A percentile compares a stretch with the other conserved stretches of the same genome.
phyloP scores from a whole-genome alignment of 208 protist species.

The Acanthamoeba castellanii region DNA sequence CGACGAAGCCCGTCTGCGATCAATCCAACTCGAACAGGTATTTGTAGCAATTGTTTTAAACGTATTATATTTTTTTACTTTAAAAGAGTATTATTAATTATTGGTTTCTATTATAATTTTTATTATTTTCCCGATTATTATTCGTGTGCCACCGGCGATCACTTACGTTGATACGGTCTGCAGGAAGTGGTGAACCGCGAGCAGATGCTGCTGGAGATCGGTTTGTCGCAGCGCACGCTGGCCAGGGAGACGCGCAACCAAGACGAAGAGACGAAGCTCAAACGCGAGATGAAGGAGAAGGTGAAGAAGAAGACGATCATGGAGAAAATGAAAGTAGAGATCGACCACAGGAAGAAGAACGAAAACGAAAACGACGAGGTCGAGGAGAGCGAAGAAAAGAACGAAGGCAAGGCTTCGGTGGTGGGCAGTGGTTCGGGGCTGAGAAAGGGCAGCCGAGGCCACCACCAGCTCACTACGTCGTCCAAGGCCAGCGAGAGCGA shows the following conservation, averaged over 20 bases:
- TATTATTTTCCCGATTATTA: not conserved
- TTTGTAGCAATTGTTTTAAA: not conserved
- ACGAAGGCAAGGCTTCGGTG: not conserved
- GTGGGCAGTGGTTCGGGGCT: too few species aligned
- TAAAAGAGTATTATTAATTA: not conserved
- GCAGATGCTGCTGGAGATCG: conserved; percentile 40
- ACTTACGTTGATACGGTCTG: not conserved
- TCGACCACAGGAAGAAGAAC: not conserved
- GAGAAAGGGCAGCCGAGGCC: too few species aligned
- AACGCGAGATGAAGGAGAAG: conserved; percentile 26
- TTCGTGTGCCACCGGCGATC: not conserved
- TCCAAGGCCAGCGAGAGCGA: not conserved
- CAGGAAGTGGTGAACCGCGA: conserved; percentile 36
- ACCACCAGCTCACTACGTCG: too few species aligned
- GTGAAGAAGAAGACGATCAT: conserved; percentile 9
- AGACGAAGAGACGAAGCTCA: conserved; percentile 23
- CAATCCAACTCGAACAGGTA: not conserved
- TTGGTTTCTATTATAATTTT: not conserved
- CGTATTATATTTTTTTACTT: not conserved
- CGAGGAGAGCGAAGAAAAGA: not conserved
- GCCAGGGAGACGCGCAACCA: not conserved
- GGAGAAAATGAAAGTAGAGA: conserved; percentile 29
- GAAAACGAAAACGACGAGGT: not conserved
- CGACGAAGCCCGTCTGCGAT: not conserved
- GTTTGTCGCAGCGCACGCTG: not conserved